Conservation (phyloP, 2,329 filamentous ascomycete genomes). For the Knufia fluminis region DNA sequence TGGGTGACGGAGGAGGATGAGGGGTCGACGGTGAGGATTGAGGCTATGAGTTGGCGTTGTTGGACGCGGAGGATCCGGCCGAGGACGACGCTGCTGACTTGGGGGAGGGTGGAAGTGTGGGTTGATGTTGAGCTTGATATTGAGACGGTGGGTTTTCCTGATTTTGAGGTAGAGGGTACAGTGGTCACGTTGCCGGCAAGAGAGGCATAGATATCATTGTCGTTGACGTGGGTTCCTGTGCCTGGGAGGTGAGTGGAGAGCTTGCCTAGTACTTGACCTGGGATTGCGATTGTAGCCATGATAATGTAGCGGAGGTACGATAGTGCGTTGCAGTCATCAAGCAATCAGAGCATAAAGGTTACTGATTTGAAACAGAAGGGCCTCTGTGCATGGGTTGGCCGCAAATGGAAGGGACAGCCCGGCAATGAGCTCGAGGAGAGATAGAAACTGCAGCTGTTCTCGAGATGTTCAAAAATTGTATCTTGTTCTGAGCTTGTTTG, state of each 20-base stretch:
- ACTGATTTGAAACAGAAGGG: too few relatives aligned
- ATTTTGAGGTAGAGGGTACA: constrained; percentile 33
- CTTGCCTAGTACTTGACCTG: constrained; percentile 70
- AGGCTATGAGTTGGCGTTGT: constrained; percentile 73
- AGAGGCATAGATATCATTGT: constrained; percentile 67
- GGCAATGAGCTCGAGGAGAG: too few relatives aligned
- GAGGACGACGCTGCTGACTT: constrained; percentile 70
- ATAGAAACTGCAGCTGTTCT: too few relatives aligned
- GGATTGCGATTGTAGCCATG: constrained; percentile 29
- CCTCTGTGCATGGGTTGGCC: too few relatives aligned
- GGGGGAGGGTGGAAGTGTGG: constrained; percentile 42
- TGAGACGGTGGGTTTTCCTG: constrained; percentile 27
- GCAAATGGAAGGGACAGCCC: too few relatives aligned
- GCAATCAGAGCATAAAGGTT: too few relatives aligned
- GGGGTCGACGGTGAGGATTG: constrained; percentile 70
- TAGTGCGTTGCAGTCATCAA: too few relatives aligned
- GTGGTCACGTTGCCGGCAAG: constrained; percentile 64
- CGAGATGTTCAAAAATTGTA: too few relatives aligned
- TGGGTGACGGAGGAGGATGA: constrained; percentile 27
- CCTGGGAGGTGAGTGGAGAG: constrained; percentile 60
- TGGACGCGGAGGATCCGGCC: constrained; percentile 78
- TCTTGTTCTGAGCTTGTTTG: too few relatives aligned
- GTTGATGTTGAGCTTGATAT: constrained; percentile 41
- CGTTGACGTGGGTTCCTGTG: constrained; percentile 73
- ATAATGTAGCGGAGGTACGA: neutral